phyloP scores from a whole-genome alignment of 1,284 basidiomycete species.

The Cutaneotrichosporon sp. region DNA sequence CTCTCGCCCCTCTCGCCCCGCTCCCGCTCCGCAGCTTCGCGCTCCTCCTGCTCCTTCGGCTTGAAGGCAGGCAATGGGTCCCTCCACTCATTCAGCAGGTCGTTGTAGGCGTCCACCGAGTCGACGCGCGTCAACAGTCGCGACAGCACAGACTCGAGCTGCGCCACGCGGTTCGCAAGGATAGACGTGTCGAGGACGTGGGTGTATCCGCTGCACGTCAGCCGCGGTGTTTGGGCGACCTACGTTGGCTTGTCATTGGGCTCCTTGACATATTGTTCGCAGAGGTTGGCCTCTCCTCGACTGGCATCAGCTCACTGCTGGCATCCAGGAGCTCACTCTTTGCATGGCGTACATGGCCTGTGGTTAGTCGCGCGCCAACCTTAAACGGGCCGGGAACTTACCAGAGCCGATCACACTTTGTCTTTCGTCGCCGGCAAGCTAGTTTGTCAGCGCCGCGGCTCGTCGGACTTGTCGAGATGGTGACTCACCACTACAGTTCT shows the following conservation, averaged over 20 bases:
- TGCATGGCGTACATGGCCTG: constrained; percentile 26
- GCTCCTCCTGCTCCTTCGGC: constrained; percentile 15
- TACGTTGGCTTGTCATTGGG: constrained; percentile 26
- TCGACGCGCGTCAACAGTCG: constrained; percentile 21
- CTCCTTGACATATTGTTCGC: constrained; percentile 27
- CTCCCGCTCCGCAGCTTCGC: constrained; percentile 9
- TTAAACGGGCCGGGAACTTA: not conserved
- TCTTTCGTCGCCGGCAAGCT: constrained; percentile 27
- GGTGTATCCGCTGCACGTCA: constrained; percentile 30
- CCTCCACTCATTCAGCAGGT: constrained; percentile 22
- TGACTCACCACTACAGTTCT: constrained; percentile 27
- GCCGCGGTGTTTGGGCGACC: constrained; percentile 9
- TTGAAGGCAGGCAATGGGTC: constrained; percentile 21
- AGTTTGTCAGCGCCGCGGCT: not conserved
- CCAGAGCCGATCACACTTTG: constrained; percentile 26
- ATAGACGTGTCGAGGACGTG: constrained; percentile 30
- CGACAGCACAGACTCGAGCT: constrained; percentile 28
- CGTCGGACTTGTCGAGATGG: no score
- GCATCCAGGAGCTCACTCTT: constrained; percentile 10
- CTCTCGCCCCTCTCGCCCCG: constrained; percentile 3
- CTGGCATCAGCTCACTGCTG: not conserved
- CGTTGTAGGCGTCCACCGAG: constrained; percentile 18
- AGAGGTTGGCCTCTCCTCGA: constrained; percentile 26
- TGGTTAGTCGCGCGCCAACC: not conserved
- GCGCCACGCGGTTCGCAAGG: constrained; percentile 26